phyloP scores from a whole-genome alignment of 2,329 filamentous ascomycete genomes.

The Madurella fahalii region DNA sequence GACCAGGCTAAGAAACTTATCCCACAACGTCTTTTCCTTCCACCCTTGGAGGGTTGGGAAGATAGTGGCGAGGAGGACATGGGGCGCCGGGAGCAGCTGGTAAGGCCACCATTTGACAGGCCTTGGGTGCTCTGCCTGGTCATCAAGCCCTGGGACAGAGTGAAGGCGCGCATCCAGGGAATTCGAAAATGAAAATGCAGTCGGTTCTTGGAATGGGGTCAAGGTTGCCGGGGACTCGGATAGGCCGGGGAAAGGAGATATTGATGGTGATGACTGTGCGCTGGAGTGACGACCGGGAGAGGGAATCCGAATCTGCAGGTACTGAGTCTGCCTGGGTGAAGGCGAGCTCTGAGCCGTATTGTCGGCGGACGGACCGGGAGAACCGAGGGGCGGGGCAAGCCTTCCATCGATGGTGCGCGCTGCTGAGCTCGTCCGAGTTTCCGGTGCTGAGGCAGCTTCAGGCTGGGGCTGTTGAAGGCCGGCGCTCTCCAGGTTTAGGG shows the following conservation, averaged over 20 bases:
- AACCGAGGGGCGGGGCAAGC: constrained; percentile 23
- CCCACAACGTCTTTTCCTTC: constrained; percentile 77
- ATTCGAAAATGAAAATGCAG: constrained; percentile 54
- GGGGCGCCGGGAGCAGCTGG: constrained; percentile 64
- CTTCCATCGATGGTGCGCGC: constrained; percentile 22
- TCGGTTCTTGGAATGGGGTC: constrained; percentile 41
- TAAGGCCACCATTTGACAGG: constrained; percentile 79
- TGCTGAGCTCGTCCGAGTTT: constrained; percentile 16
- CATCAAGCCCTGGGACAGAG: constrained; percentile 41
- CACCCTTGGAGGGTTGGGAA: constrained; percentile 86
- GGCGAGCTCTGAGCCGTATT: constrained; percentile 3
- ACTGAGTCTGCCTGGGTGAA: constrained; percentile 4
- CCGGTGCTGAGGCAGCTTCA: constrained; percentile 29
- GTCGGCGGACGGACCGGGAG: neutral
- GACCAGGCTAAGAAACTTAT: constrained; percentile 73
- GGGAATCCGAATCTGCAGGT: constrained; percentile 46
- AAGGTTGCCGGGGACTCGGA: constrained; percentile 53
- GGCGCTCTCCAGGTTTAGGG: constrained; percentile 31
- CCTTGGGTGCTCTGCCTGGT: constrained; percentile 36
- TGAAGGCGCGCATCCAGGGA: constrained; percentile 44
- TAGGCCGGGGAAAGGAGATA: constrained; percentile 65
- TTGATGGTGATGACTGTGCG: constrained; percentile 43
- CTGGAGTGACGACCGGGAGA: constrained; percentile 41
- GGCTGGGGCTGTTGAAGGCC: constrained; percentile 38
- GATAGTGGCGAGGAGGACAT: constrained; percentile 66